Percentiles rank a stretch among this genome's conserved stretches.
Conservation (phyloP, 768 basidiomycete species). For the Filobasidium floriforme region DNA sequence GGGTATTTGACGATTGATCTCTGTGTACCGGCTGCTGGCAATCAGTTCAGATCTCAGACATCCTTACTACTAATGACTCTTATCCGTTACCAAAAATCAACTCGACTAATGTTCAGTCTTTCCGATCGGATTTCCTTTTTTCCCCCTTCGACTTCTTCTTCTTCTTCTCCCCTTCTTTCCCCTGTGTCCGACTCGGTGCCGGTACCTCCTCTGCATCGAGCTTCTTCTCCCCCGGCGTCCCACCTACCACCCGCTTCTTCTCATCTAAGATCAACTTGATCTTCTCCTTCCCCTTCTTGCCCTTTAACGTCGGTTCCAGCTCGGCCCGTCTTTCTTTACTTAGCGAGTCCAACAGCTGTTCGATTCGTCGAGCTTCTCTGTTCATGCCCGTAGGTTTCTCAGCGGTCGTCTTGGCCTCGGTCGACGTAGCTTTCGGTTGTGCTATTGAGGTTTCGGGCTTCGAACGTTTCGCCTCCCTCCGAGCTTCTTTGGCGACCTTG, state of each 20-base stretch:
- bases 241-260: constrained; percentile 1
- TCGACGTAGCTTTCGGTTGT: neutral
- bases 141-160: too few species aligned
- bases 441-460: neutral
- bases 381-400: neutral
- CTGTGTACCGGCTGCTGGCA: too few species aligned
- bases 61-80: too few species aligned
- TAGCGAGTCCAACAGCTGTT: constrained; percentile 4
- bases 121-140: too few species aligned
- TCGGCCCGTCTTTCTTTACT: neutral
- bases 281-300: constrained; percentile 1
- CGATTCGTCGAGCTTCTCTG: neutral
- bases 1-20: too few species aligned
- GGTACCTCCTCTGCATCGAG: too few species aligned
- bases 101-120: too few species aligned
- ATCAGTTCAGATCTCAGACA: too few species aligned
- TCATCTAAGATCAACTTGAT: neutral
- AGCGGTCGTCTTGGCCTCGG: neutral
- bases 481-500: neutral
- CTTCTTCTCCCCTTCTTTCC: too few species aligned
- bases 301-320: neutral
- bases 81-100: too few species aligned
- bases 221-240: neutral
- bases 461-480: neutral
- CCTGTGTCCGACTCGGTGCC: too few species aligned